Evolutionary conservation across 495 filamentous ascomycete species (phyloP).

Genomic region (Penicillium maclennaniae): DNA sequence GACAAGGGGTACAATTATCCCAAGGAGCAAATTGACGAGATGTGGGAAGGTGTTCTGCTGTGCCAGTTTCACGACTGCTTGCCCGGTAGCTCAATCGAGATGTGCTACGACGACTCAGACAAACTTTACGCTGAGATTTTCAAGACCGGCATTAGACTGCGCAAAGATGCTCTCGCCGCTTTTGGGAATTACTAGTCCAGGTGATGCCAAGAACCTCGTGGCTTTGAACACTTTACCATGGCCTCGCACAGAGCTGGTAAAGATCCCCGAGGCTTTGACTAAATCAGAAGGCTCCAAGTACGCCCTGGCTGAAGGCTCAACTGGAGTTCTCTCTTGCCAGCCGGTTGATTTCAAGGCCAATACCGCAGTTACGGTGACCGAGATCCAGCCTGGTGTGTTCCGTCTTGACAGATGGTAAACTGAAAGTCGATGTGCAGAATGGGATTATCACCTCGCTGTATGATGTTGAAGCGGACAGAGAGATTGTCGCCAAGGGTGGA

Average conservation of each 20-base stretch:
- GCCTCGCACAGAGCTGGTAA: slow-evolving; percentile 68
- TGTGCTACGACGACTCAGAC: slow-evolving; percentile 94
- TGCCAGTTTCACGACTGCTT: slow-evolving; percentile 98
- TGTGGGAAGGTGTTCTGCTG: slow-evolving; percentile 85
- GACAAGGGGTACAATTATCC: slow-evolving; percentile 72
- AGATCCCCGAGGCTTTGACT: slow-evolving; percentile 43
- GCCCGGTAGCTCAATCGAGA: slow-evolving; percentile 91
- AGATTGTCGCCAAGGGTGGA: slow-evolving; percentile 71
- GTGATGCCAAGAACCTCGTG: slow-evolving; percentile 31
- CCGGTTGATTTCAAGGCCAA: slow-evolving; percentile 42
- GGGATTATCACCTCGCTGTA: slow-evolving; percentile 80
- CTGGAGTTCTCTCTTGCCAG: slow-evolving; percentile 48
- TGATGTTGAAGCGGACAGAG: slow-evolving; percentile 64
- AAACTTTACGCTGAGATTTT: slow-evolving; percentile 84
- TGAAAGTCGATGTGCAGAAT: slow-evolving; percentile 64
- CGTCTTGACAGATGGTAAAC: slow-evolving; percentile 70
- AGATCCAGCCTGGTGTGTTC: slow-evolving; percentile 67
- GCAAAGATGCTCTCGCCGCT: slow-evolving; percentile 62
- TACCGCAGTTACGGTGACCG: slow-evolving; percentile 55
- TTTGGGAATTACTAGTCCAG: slow-evolving; percentile 56
- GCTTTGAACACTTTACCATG: slow-evolving; percentile 83
- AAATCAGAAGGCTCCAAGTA: slow-evolving; percentile 39
- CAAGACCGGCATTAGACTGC: slow-evolving; percentile 63
- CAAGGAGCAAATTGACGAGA: slow-evolving; percentile 81
- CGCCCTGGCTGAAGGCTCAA: slow-evolving; percentile 41